These are phyloP conservation scores for Suillus sp. DNA, from an alignment of 768 basidiomycete species.

Conservation along the genomic window DNA sequence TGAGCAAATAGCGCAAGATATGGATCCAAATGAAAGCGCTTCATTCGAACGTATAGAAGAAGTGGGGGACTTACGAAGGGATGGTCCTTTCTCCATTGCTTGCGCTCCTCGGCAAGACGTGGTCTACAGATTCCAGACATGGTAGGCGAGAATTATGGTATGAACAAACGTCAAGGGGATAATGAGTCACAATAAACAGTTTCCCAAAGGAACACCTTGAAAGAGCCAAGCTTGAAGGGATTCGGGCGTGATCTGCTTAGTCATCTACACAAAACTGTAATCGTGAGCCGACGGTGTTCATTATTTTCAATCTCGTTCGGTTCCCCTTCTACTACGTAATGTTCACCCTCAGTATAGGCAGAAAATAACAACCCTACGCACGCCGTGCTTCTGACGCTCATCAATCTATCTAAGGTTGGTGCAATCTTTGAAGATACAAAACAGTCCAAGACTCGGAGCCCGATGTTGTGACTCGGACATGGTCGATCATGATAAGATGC, in stretches of 20 bases:
- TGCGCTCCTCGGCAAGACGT: slow-evolving; percentile 93
- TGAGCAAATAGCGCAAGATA: slow-evolving; percentile 11
- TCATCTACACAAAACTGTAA: not conserved
- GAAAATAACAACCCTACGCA: not conserved
- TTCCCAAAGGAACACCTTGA: not conserved
- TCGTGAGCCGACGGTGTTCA: not conserved
- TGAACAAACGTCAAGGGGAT: not conserved
- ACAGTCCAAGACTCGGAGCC: not conserved
- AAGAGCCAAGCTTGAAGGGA: not conserved
- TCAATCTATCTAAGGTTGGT: not conserved
- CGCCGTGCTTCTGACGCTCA: not conserved
- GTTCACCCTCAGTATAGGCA: not conserved
- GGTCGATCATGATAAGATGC: not conserved
- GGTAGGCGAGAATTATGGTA: not conserved
- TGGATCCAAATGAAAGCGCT: slow-evolving; percentile 5
- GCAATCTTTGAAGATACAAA: not conserved
- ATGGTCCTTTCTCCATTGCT: slow-evolving; percentile 99
- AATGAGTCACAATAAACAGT: slow-evolving; percentile 3
- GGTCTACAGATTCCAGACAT: slow-evolving; percentile 95
- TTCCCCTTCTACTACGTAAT: not conserved
- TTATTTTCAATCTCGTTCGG: not conserved
- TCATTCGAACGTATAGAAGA: slow-evolving; percentile 4
- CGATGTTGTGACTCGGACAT: not conserved
- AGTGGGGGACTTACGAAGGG: slow-evolving; percentile 76
- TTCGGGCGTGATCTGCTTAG: not conserved